Conservation (phyloP, 2,329 filamentous ascomycete genomes). For the Aspergillus sp. region DNA sequence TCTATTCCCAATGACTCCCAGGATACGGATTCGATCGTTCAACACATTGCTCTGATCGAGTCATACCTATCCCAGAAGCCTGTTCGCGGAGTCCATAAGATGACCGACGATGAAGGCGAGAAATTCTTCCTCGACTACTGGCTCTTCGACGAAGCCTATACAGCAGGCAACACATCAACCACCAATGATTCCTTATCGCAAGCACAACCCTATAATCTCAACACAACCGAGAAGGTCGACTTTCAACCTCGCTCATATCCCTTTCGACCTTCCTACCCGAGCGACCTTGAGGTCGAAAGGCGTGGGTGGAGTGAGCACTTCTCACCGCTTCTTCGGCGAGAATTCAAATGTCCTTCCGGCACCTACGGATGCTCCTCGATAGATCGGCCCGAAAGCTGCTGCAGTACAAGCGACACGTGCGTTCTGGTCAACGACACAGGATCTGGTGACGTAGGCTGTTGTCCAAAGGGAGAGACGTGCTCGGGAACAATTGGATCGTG, state of each 20-base stretch:
- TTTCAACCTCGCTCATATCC: conserved; percentile 20
- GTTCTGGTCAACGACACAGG: conserved; percentile 56
- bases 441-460: conserved; percentile 62
- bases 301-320: conserved; percentile 5
- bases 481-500: conserved; percentile 55
- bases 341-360: conserved; percentile 60
- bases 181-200: not conserved
- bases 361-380: conserved; percentile 59
- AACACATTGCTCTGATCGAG: conserved; percentile 33
- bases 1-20: conserved; percentile 1
- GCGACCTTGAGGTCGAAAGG: conserved; percentile 1
- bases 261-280: conserved; percentile 11
- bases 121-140: conserved; percentile 53
- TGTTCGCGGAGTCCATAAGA: conserved; percentile 37
- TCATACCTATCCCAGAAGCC: conserved; percentile 30
- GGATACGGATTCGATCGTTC: conserved; percentile 11
- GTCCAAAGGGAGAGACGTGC: conserved; percentile 56
- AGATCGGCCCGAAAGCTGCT: conserved; percentile 61
- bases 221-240: conserved; percentile 5
- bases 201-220: not conserved
- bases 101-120: conserved; percentile 50
- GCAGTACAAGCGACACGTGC: conserved; percentile 55
- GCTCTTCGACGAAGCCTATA: conserved; percentile 33
- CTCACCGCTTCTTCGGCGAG: conserved; percentile 34
- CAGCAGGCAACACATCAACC: conserved; percentile 1